Percentiles rank a stretch among this genome's conserved stretches.
Evolutionary conservation across 441 rosid genomes (phyloP).

Genomic region (Hypseocharis bilobata): DNA sequence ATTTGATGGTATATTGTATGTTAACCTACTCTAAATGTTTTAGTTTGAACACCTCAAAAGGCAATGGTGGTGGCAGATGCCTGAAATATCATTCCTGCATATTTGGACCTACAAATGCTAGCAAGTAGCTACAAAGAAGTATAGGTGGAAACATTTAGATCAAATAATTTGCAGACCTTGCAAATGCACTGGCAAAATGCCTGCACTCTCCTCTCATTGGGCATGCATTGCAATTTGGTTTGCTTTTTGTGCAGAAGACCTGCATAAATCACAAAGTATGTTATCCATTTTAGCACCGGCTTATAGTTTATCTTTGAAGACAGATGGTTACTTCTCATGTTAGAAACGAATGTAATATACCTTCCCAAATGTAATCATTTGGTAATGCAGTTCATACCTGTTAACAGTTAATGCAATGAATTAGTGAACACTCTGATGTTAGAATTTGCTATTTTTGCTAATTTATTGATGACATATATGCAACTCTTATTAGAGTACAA

Average conservation of each 20-base stretch:
- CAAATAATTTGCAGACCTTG: conserved; percentile 48
- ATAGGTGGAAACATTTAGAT: conserved; percentile 13
- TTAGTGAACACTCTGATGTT: conserved; percentile 14
- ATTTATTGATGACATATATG: neutral
- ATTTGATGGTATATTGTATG: conserved; percentile 1
- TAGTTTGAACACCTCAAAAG: neutral
- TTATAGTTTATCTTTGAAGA: neutral
- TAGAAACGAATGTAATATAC: conserved; percentile 28
- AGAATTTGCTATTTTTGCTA: conserved; percentile 15
- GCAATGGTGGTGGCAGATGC: conserved; percentile 8
- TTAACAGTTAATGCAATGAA: neutral
- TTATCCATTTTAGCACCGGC: conserved; percentile 17
- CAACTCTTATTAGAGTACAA: conserved; percentile 12
- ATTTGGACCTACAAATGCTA: neutral
- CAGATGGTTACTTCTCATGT: conserved; percentile 9
- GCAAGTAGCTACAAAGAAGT: neutral
- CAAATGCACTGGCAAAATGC: conserved; percentile 98
- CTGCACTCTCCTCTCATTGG: conserved; percentile 99
- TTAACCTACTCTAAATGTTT: no score
- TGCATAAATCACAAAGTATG: conserved; percentile 34
- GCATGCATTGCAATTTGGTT: conserved; percentile 95
- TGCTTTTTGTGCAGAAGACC: conserved; percentile 95
- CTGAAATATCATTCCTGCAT: conserved; percentile 5
- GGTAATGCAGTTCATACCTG: conserved; percentile 97
- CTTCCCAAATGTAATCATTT: conserved; percentile 97